These are phyloP conservation scores for Exophiala sp. DNA, from an alignment of 2,329 filamentous ascomycete species.

Conservation along the genomic window DNA sequence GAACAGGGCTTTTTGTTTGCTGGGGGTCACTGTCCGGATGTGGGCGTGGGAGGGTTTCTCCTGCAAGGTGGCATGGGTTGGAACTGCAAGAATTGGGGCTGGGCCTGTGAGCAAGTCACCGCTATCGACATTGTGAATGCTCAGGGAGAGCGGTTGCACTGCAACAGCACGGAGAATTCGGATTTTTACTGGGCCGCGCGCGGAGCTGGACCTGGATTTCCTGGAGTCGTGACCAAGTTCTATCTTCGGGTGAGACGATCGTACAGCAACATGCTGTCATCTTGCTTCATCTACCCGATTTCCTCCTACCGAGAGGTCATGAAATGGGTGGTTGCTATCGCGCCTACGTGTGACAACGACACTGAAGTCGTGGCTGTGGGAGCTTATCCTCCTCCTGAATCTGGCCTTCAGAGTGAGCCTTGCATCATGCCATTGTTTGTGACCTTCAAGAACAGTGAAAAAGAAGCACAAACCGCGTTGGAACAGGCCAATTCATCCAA, in stretches of 20 bases:
- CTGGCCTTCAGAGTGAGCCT: background rate
- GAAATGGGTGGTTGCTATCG: slow-evolving; percentile 47
- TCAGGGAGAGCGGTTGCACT: slow-evolving; percentile 38
- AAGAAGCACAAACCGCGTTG: slow-evolving; percentile 34
- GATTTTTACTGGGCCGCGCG: slow-evolving; percentile 52
- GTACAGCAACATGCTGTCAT: slow-evolving; percentile 31
- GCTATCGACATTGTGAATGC: slow-evolving; percentile 51
- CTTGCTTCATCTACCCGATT: slow-evolving; percentile 48
- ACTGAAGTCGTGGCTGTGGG: slow-evolving; percentile 18
- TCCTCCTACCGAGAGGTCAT: slow-evolving; percentile 45
- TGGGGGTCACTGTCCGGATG: slow-evolving; percentile 56
- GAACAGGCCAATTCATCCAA: slow-evolving; percentile 36
- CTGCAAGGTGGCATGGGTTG: slow-evolving; percentile 58
- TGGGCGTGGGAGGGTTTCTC: slow-evolving; percentile 55
- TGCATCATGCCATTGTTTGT: slow-evolving; percentile 17
- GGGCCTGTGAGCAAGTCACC: slow-evolving; percentile 49
- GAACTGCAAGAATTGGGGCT: slow-evolving; percentile 58
- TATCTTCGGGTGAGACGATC: slow-evolving; percentile 36
- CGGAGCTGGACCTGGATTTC: slow-evolving; percentile 51
- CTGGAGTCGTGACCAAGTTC: slow-evolving; percentile 52
- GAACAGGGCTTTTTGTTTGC: slow-evolving; percentile 47
- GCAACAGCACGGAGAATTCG: slow-evolving; percentile 38
- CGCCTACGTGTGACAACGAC: slow-evolving; percentile 9
- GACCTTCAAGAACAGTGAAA: slow-evolving; percentile 10
- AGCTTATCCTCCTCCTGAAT: slow-evolving; percentile 6